Base-by-base conservation (phyloP, 2,329 filamentous ascomycete genomes). In the Stemphylium vesicarium region DNA sequence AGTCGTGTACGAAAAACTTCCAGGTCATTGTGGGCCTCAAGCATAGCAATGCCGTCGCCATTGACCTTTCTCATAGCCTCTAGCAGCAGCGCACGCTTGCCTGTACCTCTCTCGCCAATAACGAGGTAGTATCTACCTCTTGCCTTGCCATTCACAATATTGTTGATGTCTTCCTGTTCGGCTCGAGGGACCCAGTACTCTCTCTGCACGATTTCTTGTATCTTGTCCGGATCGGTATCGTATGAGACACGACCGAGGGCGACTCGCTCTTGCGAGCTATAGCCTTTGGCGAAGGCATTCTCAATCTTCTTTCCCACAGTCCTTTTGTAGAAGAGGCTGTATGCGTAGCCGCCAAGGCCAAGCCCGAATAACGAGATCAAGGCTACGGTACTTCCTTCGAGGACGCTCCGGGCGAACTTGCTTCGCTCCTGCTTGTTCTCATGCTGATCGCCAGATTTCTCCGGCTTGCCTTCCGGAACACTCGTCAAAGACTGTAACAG, bases 1-100 rank as follows among this genome's bases (percentile, higher is more conserved):
- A 99, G 84, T 5, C 95, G 85, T 36, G 96, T 89, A 7, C 95
- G 88, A 73, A 99, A 96, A 52, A 99, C 96, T 69, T 99, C 95
- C 1, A 94, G 83, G 74, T 98, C 92, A 6, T 92, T 89, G 75
- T 98, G 95, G 1, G 94, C 93, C 77, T 99, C 95, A 63, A 98
- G 90, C 91, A 98, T 96, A 61, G 92, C 89, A 41, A 94, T 88
- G 12, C 91, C 91, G 53, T 94, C 89, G 2, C 92, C 94, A 60
- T 96, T 86, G 52, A 93, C 88, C 74, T 94, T 94, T 43, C 89
- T 86, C 93, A 99, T 98, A 1, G 91, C 91, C 72, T 97, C 92
- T 6, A 98, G 80, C 64, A 98, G 80, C 91, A 98, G 96, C 59
- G 91, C 95, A 51, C 91, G 93, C 79, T 99, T 99, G 9, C 95